These are phyloP conservation scores for Astrocystis sublimbata DNA, from an alignment of 495 filamentous ascomycete species.

Conservation along the genomic window DNA sequence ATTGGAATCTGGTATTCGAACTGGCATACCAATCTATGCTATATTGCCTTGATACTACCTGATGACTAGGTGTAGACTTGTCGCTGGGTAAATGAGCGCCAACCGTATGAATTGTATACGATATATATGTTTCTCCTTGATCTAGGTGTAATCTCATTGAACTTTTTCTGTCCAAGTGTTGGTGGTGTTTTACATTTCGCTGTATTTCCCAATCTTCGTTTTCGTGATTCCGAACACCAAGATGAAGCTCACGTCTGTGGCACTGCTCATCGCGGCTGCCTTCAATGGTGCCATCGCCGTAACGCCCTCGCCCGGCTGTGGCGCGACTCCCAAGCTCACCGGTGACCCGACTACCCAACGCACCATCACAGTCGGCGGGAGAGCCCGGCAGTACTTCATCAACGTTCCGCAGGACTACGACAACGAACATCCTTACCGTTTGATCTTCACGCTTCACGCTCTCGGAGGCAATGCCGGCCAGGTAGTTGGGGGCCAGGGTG, in stretches of 20 bases:
- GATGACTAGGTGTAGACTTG: background rate
- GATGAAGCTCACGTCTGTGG: background rate
- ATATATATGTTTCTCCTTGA: background rate
- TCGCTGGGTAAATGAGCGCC: background rate
- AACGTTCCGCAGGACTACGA: slow-evolving; percentile 44
- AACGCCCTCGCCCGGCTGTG: slow-evolving; percentile 40
- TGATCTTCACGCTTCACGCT: slow-evolving; percentile 46
- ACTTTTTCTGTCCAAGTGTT: background rate
- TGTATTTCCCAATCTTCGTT: background rate
- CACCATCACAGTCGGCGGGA: slow-evolving; percentile 30
- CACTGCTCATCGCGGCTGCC: background rate
- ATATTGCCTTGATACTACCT: background rate
- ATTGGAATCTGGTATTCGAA: too few relatives aligned
- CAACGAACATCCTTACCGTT: slow-evolving; percentile 37
- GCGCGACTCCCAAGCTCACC: slow-evolving; percentile 37
- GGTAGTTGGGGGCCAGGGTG: slow-evolving; percentile 36
- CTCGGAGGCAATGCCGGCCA: slow-evolving; percentile 39
- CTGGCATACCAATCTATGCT: background rate
- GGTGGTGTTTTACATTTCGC: background rate
- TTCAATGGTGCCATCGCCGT: slow-evolving; percentile 14
- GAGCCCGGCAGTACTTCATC: slow-evolving; percentile 38
- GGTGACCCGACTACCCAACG: slow-evolving; percentile 31
- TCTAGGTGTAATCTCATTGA: background rate
- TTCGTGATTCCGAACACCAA: background rate
- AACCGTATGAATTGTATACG: background rate